These are phyloP conservation scores for Taphrina communis DNA, from an alignment of 1,139 yeast species.

Conservation along the genomic window DNA sequence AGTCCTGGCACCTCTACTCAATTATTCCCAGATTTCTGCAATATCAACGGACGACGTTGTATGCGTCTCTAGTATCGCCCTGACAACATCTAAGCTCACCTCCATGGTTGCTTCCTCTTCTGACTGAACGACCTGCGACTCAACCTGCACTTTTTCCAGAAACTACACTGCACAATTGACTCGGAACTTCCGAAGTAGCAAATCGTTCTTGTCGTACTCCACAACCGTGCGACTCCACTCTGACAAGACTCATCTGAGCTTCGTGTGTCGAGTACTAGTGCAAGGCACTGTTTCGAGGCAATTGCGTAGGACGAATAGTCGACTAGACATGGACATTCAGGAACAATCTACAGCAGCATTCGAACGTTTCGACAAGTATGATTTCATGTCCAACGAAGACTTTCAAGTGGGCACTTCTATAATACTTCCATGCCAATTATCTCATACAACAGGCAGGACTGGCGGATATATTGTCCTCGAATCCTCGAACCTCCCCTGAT, in stretches of 20 bases:
- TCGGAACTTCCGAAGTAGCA: neutral
- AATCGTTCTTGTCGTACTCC: neutral
- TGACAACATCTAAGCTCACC: neutral
- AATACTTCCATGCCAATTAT: neutral
- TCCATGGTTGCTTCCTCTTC: no score
- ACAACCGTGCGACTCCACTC: no score
- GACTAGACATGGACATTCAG: neutral
- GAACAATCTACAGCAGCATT: slow-evolving; percentile 3
- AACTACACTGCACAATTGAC: neutral
- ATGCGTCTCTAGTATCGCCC: neutral
- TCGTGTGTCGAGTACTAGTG: no score
- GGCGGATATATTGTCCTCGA: slow-evolving; percentile 13
- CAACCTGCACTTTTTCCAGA: slow-evolving; percentile 2
- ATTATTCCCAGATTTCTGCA: no score
- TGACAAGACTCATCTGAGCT: no score
- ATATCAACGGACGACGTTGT: no score
- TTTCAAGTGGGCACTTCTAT: slow-evolving; percentile 18
- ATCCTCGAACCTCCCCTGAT: slow-evolving; percentile 18
- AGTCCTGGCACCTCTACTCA: no score
- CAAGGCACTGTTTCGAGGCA: no score
- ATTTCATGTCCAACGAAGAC: slow-evolving; percentile 26
- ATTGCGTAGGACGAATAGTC: no score
- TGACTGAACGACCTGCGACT: neutral
- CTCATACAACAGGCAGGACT: slow-evolving; percentile 18
- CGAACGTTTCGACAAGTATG: slow-evolving; percentile 31